Evolutionary conservation across 202 grass and related monocot species (phyloP), one percentile per base, ranked within the genome.

Genomic region (Miscanthus sacchariflorus): DNA sequence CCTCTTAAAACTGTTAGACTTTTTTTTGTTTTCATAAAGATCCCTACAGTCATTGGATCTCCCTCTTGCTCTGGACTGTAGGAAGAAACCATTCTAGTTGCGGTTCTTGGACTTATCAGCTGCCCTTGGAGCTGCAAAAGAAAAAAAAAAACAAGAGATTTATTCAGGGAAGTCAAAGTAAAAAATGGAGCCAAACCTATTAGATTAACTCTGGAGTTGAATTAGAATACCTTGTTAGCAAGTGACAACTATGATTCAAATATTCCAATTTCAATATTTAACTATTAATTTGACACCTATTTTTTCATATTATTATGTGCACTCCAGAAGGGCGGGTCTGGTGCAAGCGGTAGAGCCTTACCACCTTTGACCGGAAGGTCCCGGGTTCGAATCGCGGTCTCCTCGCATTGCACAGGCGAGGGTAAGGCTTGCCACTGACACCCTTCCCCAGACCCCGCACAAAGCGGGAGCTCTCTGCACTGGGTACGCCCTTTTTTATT

Each of bases 71-170:
- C 78, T 58, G 36, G 75, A 78, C 85, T 79, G 81, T 27, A 74
- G 81, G 40, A 18, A 54, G 85, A 48, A 74, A 88, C 63, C 69
- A 40, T 71, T 69, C 79, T 92, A 95, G 83, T 87, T 88, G 75
- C 85, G 63, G 75, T 83, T 92, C 88, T 95, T 95, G 68, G 81
- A 77, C 83, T 95, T 95, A 77, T 92, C 89, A 78, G 67, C 78
- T 74, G 85, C 83, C 84, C 90, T 95, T 86, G 93, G 93, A 88
- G 93, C 93, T 95, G 70, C 45, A 88, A 78, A 69, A 81, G 13
- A 25, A 42, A 67, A 30, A 48, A 78, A 28, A 59, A 69, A 71
- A 2, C 2, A 18, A 21, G 52, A 58, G 1, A 2, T 13, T 69
- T 61, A 67, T 19, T 35, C 30, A 78, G 11, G 7, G 59, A 66